Percentiles rank a stretch among this genome's conserved stretches.
These are phyloP conservation scores for Trypethelium eluteriae DNA, from an alignment of 495 filamentous ascomycete species.

Conservation along the genomic window DNA sequence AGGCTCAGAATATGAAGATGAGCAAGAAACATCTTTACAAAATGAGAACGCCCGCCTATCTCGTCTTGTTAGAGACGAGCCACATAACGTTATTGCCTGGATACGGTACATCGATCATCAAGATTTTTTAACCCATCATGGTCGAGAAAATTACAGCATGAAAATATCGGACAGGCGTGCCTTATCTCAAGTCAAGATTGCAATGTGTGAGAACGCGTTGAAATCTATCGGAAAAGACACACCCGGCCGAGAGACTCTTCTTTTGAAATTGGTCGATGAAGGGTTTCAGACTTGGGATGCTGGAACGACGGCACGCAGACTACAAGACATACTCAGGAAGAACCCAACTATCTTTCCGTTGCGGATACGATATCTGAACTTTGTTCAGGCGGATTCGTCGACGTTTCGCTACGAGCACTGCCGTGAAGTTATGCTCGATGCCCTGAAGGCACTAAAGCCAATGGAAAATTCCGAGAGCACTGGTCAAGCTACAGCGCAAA, in stretches of 20 bases:
- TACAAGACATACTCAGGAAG: slow-evolving; percentile 52
- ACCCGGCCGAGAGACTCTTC: slow-evolving; percentile 47
- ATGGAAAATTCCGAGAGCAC: slow-evolving; percentile 16
- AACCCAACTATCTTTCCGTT: slow-evolving; percentile 53
- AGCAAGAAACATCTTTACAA: not conserved
- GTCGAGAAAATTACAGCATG: slow-evolving; percentile 27
- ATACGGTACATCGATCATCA: slow-evolving; percentile 69
- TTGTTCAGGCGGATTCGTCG: slow-evolving; percentile 60
- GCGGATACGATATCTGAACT: slow-evolving; percentile 70
- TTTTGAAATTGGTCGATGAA: slow-evolving; percentile 63
- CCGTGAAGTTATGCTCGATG: slow-evolving; percentile 40
- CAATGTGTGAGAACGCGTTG: slow-evolving; percentile 74
- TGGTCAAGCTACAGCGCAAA: slow-evolving; percentile 13
- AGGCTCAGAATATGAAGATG: too few relatives aligned
- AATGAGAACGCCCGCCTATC: slow-evolving; percentile 50
- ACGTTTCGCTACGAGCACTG: slow-evolving; percentile 63
- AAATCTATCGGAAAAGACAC: slow-evolving; percentile 39
- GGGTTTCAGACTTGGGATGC: slow-evolving; percentile 64
- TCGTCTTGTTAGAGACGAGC: slow-evolving; percentile 51
- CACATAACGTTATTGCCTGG: slow-evolving; percentile 65
- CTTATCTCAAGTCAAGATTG: slow-evolving; percentile 68
- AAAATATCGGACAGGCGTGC: slow-evolving; percentile 53
- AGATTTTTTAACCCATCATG: slow-evolving; percentile 49
- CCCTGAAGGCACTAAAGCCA: slow-evolving; percentile 35
- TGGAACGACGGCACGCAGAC: slow-evolving; percentile 53